Base-by-base conservation (phyloP, 2,329 filamentous ascomycete genomes). In the Alternaria angustiovoidea region DNA sequence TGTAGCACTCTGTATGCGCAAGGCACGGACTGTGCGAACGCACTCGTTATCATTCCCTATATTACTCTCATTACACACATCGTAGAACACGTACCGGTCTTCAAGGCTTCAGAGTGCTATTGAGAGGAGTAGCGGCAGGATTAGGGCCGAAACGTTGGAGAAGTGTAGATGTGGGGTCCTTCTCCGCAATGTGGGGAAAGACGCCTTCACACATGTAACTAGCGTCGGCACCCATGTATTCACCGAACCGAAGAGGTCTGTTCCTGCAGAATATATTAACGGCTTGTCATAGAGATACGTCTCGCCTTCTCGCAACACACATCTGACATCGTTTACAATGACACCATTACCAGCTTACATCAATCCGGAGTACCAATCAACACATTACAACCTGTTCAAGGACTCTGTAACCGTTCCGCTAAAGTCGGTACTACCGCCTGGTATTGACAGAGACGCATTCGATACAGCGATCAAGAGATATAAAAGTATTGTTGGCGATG, bases 351-450 rank as follows among this genome's bases (percentile, higher is more conserved):
- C 52, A 18, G 59, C 67, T 4, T 83, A 83, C 61, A 64, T 69
- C 24, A 75, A 83, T 55, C 66, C 75, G 7, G 70, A 79, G 44
- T 83, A 82, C 61, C 80, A 83, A 65, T 68, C 69, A 3, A 80
- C 79, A 1, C 81, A 83, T 63, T 74, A 75, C 46, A 75, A 71
- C 6, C 77, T 81, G 14, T 83, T 81, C 68, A 77, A 79, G 26
- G 74, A 79, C 28, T 79, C 78, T 5, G 73, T 82, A 7, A 78
- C 76, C 0, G 64, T 67, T 7, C 76, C 74, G 1, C 71, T 83
- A 14, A 70, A 76, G 32, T 51, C 67, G 2, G 76, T 81, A 4
- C 72, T 83, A 4, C 81, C 81, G 0, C 81, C 81, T 0, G 80
- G 80, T 0, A 68, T 83, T 4, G 69, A 72, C 7, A 70, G 72